Evolutionary conservation across 2,329 filamentous ascomycete genomes (phyloP).

Genomic region (Orbilia ellipsospora): DNA sequence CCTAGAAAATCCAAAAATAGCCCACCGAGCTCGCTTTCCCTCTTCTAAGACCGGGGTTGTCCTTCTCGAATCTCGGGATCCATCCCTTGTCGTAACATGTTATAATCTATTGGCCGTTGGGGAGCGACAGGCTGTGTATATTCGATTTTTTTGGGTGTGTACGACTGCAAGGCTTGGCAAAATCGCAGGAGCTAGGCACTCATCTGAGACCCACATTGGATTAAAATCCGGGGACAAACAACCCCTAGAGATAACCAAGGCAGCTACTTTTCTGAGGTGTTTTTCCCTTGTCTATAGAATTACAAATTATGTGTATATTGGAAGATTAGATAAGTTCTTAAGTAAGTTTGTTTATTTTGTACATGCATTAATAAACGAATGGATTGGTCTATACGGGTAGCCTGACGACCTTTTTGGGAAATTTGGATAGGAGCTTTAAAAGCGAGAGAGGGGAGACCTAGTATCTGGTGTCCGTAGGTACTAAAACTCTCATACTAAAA

Average conservation of each 20-base stretch:
- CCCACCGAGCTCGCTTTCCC: no score
- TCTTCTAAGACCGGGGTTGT: neutral
- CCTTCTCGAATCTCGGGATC: neutral
- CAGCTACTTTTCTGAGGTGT: neutral
- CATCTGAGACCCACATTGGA: neutral
- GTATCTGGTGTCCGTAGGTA: conserved; percentile 10
- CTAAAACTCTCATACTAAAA: neutral
- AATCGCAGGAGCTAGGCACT: conserved; percentile 17
- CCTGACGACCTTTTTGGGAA: no score
- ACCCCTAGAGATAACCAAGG: neutral
- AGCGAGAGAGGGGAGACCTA: neutral
- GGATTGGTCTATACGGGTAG: no score
- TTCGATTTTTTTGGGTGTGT: neutral
- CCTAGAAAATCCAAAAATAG: no score
- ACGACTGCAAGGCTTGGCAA: conserved; percentile 10
- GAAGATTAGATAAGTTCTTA: no score
- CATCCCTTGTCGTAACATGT: neutral
- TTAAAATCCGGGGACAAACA: neutral
- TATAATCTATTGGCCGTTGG: no score
- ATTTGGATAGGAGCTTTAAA: neutral
- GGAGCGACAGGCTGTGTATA: no score
- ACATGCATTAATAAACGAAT: neutral
- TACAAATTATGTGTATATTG: no score
- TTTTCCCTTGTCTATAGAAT: neutral
- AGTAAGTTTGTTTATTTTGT: no score